phyloP scores from a whole-genome alignment of 257 asterid species.

The Solanum phureja region DNA sequence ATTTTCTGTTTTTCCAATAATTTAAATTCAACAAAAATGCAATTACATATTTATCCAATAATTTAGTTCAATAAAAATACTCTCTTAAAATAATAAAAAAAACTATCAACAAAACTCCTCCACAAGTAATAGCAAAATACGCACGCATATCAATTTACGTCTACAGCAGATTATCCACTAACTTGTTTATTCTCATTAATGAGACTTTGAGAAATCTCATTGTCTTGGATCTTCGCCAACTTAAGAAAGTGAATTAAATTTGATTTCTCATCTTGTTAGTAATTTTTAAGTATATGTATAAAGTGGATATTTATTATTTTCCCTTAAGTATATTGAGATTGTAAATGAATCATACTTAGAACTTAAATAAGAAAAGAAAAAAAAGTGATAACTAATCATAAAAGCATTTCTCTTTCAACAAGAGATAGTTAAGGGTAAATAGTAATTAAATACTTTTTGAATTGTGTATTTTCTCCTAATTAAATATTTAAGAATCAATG shows the following conservation, averaged over 20 bases:
- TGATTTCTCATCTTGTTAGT: too few relatives aligned
- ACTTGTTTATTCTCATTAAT: not conserved
- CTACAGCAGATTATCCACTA: not conserved
- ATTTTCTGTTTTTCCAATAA: not conserved
- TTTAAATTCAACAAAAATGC: not conserved
- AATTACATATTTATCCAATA: not conserved
- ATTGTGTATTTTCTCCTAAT: not conserved
- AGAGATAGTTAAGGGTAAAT: not conserved
- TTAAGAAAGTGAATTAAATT: too few relatives aligned
- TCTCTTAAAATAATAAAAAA: not conserved
- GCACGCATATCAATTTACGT: not conserved
- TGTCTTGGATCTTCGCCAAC: too few relatives aligned
- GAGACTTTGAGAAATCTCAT: too few relatives aligned
- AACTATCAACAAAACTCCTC: not conserved
- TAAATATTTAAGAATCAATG: not conserved
- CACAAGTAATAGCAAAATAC: not conserved
- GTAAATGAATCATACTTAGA: not conserved
- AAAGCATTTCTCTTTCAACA: not conserved
- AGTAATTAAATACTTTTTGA: not conserved
- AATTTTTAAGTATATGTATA: not conserved
- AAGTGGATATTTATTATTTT: not conserved
- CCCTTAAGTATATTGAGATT: not conserved
- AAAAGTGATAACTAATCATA: not conserved
- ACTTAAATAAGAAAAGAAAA: not conserved
- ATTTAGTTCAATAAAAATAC: not conserved